phyloP scores from a whole-genome alignment of 495 filamentous ascomycete species.

The Aspergillus asperescens region DNA sequence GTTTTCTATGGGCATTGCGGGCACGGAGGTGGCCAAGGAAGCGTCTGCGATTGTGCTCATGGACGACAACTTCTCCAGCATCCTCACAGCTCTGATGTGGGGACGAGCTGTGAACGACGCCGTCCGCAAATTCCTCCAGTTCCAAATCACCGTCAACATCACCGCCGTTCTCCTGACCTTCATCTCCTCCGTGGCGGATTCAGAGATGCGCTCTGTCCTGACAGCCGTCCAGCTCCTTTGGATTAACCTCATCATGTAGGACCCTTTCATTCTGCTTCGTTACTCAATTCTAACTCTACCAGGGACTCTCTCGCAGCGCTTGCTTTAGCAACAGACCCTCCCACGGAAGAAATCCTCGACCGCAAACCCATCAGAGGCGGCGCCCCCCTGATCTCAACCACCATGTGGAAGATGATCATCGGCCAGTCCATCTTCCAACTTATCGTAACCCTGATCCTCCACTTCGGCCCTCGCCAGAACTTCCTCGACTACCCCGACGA shows the following conservation, averaged over 20 bases:
- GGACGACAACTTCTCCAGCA: conserved; percentile 86
- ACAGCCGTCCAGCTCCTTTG: conserved; percentile 84
- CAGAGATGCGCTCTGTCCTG: conserved; percentile 61
- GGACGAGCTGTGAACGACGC: conserved; percentile 87
- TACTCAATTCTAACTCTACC: conserved; percentile 23
- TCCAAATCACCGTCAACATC: conserved; percentile 89
- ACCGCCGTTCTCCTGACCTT: conserved; percentile 84
- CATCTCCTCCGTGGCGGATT: conserved; percentile 67
- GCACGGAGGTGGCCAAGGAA: conserved; percentile 88
- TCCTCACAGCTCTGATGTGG: conserved; percentile 86
- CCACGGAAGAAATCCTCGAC: conserved; percentile 70
- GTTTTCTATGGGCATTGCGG: conserved; percentile 89
- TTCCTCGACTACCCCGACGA: conserved; percentile 36
- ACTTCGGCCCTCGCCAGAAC: conserved; percentile 62
- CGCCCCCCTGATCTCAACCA: conserved; percentile 69
- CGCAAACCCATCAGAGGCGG: conserved; percentile 73
- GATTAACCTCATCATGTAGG: conserved; percentile 95
- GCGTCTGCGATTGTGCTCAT: conserved; percentile 90
- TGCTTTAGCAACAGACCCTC: conserved; percentile 80
- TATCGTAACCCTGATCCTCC: conserved; percentile 67
- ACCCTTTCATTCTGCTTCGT: conserved; percentile 60
- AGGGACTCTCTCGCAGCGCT: conserved; percentile 78
- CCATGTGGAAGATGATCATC: conserved; percentile 96
- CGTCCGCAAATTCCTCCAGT: conserved; percentile 85
- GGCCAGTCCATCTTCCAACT: conserved; percentile 83